phyloP scores from a whole-genome alignment of 768 basidiomycete genomes.

The Amanita muscaria region DNA sequence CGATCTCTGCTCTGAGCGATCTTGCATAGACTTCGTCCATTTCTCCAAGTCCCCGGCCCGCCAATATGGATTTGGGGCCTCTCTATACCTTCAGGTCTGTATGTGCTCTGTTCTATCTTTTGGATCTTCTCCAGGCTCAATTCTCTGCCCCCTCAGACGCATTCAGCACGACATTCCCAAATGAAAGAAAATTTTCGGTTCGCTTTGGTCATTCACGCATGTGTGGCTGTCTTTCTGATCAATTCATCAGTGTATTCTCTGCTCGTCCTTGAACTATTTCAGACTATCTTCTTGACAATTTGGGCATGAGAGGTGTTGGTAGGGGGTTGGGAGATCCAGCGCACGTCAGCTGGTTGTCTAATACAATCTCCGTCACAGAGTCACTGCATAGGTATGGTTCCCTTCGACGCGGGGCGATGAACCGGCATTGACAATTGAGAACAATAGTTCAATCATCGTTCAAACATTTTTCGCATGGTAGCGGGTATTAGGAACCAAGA shows the following conservation, averaged over 20 bases:
- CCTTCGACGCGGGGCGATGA: too few relatives aligned
- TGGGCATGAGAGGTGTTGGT: conserved; percentile 5
- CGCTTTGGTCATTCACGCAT: not conserved
- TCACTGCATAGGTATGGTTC: not conserved
- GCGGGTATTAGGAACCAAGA: not conserved
- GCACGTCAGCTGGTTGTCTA: not conserved
- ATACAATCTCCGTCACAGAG: conserved; percentile 1
- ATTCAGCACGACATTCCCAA: conserved; percentile 5
- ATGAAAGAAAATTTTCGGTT: conserved; percentile 2
- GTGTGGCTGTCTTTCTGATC: too few relatives aligned
- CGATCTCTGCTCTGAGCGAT: conserved; percentile 2
- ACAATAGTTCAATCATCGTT: conserved; percentile 4
- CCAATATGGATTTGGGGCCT: conserved; percentile 1
- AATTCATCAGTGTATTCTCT: conserved; percentile 1
- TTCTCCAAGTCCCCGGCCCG: not conserved
- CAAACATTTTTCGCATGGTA: conserved; percentile 9
- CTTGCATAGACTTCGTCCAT: too few relatives aligned
- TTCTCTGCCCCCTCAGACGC: not conserved
- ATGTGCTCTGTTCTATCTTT: not conserved
- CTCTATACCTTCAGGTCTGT: conserved; percentile 4
- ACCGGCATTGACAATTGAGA: not conserved
- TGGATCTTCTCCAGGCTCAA: not conserved
- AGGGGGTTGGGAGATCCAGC: not conserved
- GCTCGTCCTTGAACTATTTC: conserved; percentile 4
- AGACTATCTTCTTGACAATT: conserved; percentile 4